Base-by-base conservation (phyloP, 352 stramenopile genomes). In the Phytophthora rubi region DNA sequence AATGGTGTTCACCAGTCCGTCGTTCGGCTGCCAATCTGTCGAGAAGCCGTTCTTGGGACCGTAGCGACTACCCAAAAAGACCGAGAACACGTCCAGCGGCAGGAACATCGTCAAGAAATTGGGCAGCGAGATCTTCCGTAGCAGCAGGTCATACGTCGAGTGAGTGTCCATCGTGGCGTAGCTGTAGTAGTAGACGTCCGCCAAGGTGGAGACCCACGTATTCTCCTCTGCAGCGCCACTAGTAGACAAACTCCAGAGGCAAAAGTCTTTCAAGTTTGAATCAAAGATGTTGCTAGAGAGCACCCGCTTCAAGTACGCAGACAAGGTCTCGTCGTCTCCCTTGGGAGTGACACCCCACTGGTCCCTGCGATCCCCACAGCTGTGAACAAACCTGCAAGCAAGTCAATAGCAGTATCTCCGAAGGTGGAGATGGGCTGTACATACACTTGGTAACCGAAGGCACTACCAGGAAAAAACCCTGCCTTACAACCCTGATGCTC, bases 111-210 rank as follows among this genome's bases (percentile, higher is more conserved):
- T 78, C 1, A 81, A 55, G 37, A 76, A 4, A 42, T 82, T 73
- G 8, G 73, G 75, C 54, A 84, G 21, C 12, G 69, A 68, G 18
- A 83, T 69, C 44, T 68, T 73, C n/a, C 55, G 62, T 6, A 80
- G 26, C 21, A 71, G 35, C 49, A 62, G 57, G 49, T 81, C 59
- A 12, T 47, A 18, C 35, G 59, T 59, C 12, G 39, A 48, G 57
- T 66, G 72, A 28, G 71, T 79, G 63, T 82, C 71, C 9, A 65
- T 35, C 4, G 66, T 81, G 39, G 63, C 42, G 56, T 71, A 78
- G 57, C 70, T 81, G 21, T 68, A 85, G 66, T 85, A 82, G 62
- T 76, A 82, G 33, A 82, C 61, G 53, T 77, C 62, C 4, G 71
- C 13, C 18, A 84, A 66, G 44, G 71, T 84, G 51, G 58, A 49